A percentile compares a stretch with the other conserved stretches of the same genome.
Conservation (phyloP, 192 early-diverging fungal genomes). For the Coemansia sp. region DNA sequence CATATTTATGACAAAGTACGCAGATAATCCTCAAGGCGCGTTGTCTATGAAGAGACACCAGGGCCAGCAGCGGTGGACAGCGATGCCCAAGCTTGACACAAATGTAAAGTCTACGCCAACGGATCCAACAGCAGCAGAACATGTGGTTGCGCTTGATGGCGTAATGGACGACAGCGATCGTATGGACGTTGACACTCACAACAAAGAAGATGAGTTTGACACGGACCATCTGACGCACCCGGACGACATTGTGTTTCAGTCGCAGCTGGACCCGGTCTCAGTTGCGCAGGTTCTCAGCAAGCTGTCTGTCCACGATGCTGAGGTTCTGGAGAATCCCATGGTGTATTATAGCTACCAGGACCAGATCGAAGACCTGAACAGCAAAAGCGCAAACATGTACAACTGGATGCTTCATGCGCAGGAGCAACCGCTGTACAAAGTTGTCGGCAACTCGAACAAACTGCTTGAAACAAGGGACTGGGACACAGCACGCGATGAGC, state of each 20-base stretch:
- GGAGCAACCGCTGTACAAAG: slow-evolving; percentile 44
- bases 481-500: slow-evolving; percentile 52
- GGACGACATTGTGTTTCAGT: slow-evolving; percentile 39
- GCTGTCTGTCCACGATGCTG: slow-evolving; percentile 14
- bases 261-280: slow-evolving; percentile 29
- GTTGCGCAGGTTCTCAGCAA: slow-evolving; percentile 20
- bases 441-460: slow-evolving; percentile 28
- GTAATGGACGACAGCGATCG: not conserved
- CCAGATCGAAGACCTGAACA: slow-evolving; percentile 34
- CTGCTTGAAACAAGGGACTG: slow-evolving; percentile 44
- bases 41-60: slow-evolving; percentile 7
- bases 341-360: slow-evolving; percentile 28
- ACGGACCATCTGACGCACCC: slow-evolving; percentile 25
- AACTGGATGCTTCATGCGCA: slow-evolving; percentile 44
- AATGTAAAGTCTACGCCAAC: not conserved
- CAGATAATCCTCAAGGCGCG: slow-evolving; percentile 14
- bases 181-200: slow-evolving; percentile 29
- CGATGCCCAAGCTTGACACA: not conserved
- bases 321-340: slow-evolving; percentile 20
- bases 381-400: slow-evolving; percentile 40
- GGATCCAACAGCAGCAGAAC: not conserved
- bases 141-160: not conserved
- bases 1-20: slow-evolving; percentile 25
- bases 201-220: not conserved
- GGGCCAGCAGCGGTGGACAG: slow-evolving; percentile 18